These are phyloP conservation scores for Rhazya stricta DNA, from an alignment of 257 asterid species.

Conservation along the genomic window DNA sequence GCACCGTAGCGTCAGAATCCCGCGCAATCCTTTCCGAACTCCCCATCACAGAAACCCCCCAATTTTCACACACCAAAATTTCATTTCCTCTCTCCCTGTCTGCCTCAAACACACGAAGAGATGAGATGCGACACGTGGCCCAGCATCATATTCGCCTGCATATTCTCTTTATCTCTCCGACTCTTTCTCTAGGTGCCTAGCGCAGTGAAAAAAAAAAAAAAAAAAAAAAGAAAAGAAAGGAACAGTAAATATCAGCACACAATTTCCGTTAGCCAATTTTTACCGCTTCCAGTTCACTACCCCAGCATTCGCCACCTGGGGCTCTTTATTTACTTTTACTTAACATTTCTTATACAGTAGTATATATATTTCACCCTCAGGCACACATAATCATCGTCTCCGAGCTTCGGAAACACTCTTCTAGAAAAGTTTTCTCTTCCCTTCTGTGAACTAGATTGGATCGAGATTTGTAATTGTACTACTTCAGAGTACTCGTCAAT, in stretches of 20 bases:
- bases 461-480: constrained; percentile 10
- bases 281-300: constrained; percentile 7
- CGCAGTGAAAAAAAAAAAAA: not conserved
- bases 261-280: not conserved
- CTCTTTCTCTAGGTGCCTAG: not conserved
- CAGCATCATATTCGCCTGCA: constrained; percentile 34
- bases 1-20: constrained; percentile 7
- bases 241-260: not conserved
- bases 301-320: constrained; percentile 5
- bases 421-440: not conserved
- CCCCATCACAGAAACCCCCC: not conserved
- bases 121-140: not conserved
- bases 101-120: not conserved
- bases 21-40: not conserved
- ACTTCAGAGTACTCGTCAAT: constrained; percentile 24
- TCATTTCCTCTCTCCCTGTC: not conserved
- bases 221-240: too few species aligned
- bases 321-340: not conserved
- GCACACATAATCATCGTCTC: not conserved
- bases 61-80: not conserved
- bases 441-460: constrained; percentile 28
- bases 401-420: not conserved
- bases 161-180: constrained; percentile 22
- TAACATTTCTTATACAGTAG: not conserved
- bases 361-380: not conserved